Evolutionary conservation across 2,329 filamentous ascomycete genomes (phyloP).

Genomic region (Verticillium dahliae): DNA sequence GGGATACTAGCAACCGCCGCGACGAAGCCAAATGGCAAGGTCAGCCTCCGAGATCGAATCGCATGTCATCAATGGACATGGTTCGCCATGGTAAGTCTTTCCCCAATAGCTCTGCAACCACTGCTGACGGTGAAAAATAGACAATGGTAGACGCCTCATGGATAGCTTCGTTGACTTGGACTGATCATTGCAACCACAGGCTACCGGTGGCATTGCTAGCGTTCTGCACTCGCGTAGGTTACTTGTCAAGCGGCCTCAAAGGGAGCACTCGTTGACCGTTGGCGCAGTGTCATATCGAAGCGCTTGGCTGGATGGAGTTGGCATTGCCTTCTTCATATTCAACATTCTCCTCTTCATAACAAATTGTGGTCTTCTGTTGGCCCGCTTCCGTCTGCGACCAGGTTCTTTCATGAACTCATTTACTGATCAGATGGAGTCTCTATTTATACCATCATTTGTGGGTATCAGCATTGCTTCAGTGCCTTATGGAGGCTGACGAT

Average conservation of each 20-base stretch:
- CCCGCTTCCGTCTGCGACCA: conserved; percentile 64
- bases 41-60: conserved; percentile 43
- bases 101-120: neutral
- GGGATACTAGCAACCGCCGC: conserved; percentile 25
- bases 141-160: conserved; percentile 20
- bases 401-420: conserved; percentile 67
- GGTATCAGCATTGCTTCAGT: conserved; percentile 15
- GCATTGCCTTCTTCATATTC: conserved; percentile 54
- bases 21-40: conserved; percentile 16
- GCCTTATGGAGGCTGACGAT: neutral
- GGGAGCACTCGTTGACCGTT: neutral
- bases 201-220: conserved; percentile 50
- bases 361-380: conserved; percentile 57
- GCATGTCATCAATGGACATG: conserved; percentile 63
- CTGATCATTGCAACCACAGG: conserved; percentile 24
- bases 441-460: conserved; percentile 67
- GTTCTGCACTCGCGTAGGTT: conserved; percentile 32
- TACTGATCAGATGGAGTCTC: conserved; percentile 67
- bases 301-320: conserved; percentile 51
- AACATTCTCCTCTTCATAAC: conserved; percentile 57
- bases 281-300: conserved; percentile 43
- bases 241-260: conserved; percentile 8
- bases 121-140: conserved; percentile 14
- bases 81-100: conserved; percentile 52
- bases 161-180: neutral